Evolutionary conservation across 169 alveolate species (phyloP).

Genomic region (Babesia caballi): DNA sequence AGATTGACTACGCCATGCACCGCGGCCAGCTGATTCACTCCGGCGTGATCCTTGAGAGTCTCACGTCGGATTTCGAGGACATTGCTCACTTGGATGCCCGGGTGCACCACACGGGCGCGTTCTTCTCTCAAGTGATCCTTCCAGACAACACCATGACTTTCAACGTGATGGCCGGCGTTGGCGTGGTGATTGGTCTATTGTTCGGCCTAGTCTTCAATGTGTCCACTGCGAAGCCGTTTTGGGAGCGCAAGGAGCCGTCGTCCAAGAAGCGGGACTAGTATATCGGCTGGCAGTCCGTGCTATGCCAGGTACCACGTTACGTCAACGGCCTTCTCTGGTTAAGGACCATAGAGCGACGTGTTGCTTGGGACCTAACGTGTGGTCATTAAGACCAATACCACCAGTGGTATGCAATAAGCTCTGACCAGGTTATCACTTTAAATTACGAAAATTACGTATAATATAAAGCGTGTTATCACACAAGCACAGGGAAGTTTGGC

Average conservation of each 20-base stretch:
- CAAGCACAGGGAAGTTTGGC: no score
- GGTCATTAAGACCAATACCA: no score
- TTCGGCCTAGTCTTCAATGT: constrained; percentile 46
- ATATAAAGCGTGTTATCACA: no score
- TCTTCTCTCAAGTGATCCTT: constrained; percentile 43
- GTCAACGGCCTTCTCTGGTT: no score
- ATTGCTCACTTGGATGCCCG: background rate
- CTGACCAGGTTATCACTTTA: no score
- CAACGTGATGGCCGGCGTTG: constrained; percentile 59
- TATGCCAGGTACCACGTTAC: no score
- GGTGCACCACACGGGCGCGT: constrained; percentile 11
- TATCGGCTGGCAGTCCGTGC: no score
- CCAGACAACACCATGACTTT: constrained; percentile 55
- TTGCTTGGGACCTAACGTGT: no score
- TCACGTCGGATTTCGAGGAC: background rate
- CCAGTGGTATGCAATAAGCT: no score
- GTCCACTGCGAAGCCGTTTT: background rate
- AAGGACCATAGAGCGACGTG: no score
- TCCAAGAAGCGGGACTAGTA: background rate
- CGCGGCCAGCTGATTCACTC: constrained; percentile 56
- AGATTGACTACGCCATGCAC: constrained; percentile 36
- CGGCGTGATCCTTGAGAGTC: constrained; percentile 22
- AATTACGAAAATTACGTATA: no score
- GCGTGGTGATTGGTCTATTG: constrained; percentile 41
- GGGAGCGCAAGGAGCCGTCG: background rate